Conservation (phyloP, 192 early-diverging fungal species). For the Rhizophlyctis rosea region DNA sequence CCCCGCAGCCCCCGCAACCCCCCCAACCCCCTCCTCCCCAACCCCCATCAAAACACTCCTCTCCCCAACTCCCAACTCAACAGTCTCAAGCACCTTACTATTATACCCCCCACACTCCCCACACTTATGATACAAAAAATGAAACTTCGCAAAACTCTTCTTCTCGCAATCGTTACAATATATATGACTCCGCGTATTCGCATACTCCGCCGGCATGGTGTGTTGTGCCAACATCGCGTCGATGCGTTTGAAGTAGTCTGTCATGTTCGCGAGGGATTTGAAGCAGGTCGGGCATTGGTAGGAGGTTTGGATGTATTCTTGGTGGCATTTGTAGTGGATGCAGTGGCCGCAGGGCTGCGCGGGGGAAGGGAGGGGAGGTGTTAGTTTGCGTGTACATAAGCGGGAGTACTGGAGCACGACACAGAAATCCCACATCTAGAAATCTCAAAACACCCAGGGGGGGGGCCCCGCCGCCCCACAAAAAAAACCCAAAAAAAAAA, state of each 20-base stretch:
- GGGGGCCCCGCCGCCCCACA: background rate
- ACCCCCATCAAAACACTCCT: too few species aligned
- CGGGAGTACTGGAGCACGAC: background rate
- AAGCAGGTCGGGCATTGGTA: constrained; percentile 95
- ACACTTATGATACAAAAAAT: constrained; percentile 98
- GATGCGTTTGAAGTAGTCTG: constrained; percentile 74
- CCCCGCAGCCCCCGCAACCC: too few species aligned
- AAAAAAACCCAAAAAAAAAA: constrained; percentile 3
- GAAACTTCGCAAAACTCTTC: constrained; percentile 78
- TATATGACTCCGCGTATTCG: constrained; percentile 62
- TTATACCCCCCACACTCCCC: constrained; percentile 82
- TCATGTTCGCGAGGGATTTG: constrained; percentile 86
- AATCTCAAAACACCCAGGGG: background rate
- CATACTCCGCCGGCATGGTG: constrained; percentile 89
- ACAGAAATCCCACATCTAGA: background rate
- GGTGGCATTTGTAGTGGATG: constrained; percentile 84
- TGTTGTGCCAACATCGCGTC: constrained; percentile 76
- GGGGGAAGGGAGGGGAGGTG: background rate
- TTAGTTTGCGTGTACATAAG: background rate
- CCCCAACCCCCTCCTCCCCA: too few species aligned
- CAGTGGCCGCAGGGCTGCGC: constrained; percentile 83
- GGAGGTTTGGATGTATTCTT: constrained; percentile 79
- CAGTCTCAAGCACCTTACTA: constrained; percentile 74
- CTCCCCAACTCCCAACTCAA: too few species aligned
- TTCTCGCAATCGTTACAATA: constrained; percentile 97